phyloP scores from a whole-genome alignment of 2,329 filamentous ascomycete genomes.

The Stagonosporopsis chrysanthemi region DNA sequence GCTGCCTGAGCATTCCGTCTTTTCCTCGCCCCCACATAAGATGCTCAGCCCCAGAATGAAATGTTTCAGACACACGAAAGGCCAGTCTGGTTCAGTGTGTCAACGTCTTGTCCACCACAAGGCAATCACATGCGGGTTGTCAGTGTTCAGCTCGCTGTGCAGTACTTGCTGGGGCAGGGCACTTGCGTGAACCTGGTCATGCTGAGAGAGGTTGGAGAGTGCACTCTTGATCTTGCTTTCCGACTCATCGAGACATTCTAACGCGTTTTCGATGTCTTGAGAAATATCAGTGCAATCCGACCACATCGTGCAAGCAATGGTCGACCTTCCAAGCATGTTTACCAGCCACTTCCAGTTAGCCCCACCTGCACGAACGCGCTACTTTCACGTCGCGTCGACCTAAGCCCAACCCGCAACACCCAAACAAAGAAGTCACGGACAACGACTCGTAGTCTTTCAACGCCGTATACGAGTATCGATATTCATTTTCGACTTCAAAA shows the following conservation, averaged over 20 bases:
- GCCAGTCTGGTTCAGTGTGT: not conserved
- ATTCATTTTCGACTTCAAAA: not conserved
- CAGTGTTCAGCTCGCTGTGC: not conserved
- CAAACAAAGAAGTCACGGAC: constrained; percentile 22
- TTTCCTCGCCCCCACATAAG: constrained; percentile 5
- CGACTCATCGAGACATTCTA: not conserved
- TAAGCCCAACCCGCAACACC: constrained; percentile 18
- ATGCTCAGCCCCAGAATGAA: not conserved
- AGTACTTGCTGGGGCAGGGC: not conserved
- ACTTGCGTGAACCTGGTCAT: not conserved
- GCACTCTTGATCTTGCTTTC: not conserved
- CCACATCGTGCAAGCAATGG: not conserved
- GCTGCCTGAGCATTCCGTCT: constrained; percentile 38
- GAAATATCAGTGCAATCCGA: too few relatives aligned
- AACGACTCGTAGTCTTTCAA: constrained; percentile 6
- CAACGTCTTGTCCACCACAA: not conserved
- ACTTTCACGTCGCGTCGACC: constrained; percentile 34
- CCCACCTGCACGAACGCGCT: constrained; percentile 27
- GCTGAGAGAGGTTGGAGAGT: not conserved
- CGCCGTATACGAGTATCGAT: constrained; percentile 12
- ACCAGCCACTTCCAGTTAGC: constrained; percentile 18
- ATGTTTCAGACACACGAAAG: not conserved
- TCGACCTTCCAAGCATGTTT: not conserved
- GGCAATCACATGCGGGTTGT: constrained; percentile 3
- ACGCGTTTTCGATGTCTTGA: not conserved